Evolutionary conservation across 805 yeast genomes (phyloP), one percentile per base, ranked within the genome.

Genomic region (Millerozyma acaciae): DNA sequence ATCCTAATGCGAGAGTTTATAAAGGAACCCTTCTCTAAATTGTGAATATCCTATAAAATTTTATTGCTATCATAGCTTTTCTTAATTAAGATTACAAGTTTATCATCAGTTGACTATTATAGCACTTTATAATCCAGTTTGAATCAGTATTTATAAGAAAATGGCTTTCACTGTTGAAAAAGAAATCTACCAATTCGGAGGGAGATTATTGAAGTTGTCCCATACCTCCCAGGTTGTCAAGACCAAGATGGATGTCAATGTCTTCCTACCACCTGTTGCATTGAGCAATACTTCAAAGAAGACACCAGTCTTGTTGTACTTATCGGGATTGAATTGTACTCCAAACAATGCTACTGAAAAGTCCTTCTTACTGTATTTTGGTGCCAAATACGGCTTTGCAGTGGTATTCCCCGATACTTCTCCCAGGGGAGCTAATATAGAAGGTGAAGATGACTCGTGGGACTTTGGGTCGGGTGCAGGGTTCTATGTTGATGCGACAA

Each of bases 381-480:
- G 95, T 6, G 76, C 80, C 44, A 73, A 83, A 51, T 77, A 78
- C 50, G 94, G 94, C 4, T 80, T 90, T 56, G 95, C 95, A 0
- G 62, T 90, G 12, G 87, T 90, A 1, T 89, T 84, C 58, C 97
- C 98, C 13, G 98, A 90, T 60, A 93, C 98, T 3, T 89, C 97
- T 6, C 97, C 98, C 34, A 76, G 97, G 44, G 96, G 94, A 10
- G 78, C 81, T 9, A 69, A 68, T 30, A 68, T 81, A 38, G 78
- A 74, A 20, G 94, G 95, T n/a, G 93, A 83, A 53, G 78, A 79
- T 48, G 94, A 83, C 38, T 57, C 76, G 12, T 93, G 83, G 78
- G 96, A 88, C 55, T 85, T 90, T 53, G 98, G 98, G 16, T 69
- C 88, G 2, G 95, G 95, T 25, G 98, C 98, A 21, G 96, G 97